A percentile compares a stretch with the other conserved stretches of the same genome.
Evolutionary conservation across 805 yeast genomes (phyloP).

Genomic region (Kazachstania kunashirensis): DNA sequence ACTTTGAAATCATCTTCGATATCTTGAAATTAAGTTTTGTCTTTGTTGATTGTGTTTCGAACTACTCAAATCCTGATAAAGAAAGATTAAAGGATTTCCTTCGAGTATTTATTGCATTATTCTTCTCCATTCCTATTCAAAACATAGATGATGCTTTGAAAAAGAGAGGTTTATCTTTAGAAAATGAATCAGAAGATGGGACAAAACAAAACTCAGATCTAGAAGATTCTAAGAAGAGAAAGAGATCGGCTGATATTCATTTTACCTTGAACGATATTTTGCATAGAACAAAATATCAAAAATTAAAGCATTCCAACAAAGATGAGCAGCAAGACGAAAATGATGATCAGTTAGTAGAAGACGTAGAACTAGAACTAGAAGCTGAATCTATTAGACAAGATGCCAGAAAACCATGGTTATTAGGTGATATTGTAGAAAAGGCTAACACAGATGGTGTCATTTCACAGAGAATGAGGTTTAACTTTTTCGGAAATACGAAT

Average conservation of each 20-base stretch:
- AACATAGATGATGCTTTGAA: slow-evolving; percentile 35
- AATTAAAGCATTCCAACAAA: slow-evolving; percentile 12
- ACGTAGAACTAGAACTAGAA: slow-evolving; percentile 25
- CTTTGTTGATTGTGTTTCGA: slow-evolving; percentile 57
- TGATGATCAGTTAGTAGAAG: slow-evolving; percentile 18
- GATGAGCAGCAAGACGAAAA: slow-evolving; percentile 6
- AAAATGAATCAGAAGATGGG: not conserved
- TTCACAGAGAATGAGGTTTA: slow-evolving; percentile 45
- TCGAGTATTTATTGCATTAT: slow-evolving; percentile 57
- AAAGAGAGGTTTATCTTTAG: slow-evolving; percentile 10
- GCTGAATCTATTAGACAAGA: slow-evolving; percentile 24
- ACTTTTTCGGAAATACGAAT: slow-evolving; percentile 80
- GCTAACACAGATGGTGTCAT: slow-evolving; percentile 26
- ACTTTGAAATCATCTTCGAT: slow-evolving; percentile 63
- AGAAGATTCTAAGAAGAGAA: slow-evolving; percentile 26
- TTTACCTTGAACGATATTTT: slow-evolving; percentile 19
- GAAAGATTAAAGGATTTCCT: slow-evolving; percentile 66
- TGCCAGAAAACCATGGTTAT: slow-evolving; percentile 28
- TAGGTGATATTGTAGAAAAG: slow-evolving; percentile 27
- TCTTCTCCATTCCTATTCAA: slow-evolving; percentile 53
- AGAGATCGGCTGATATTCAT: slow-evolving; percentile 13
- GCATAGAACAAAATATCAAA: slow-evolving; percentile 34
- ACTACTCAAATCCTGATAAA: slow-evolving; percentile 72
- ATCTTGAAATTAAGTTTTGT: slow-evolving; percentile 56
- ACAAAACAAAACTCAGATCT: slow-evolving; percentile 15